Evolutionary conservation across 148 eudicot genomes (phyloP).

Genomic region (Persicaria maculosa): DNA sequence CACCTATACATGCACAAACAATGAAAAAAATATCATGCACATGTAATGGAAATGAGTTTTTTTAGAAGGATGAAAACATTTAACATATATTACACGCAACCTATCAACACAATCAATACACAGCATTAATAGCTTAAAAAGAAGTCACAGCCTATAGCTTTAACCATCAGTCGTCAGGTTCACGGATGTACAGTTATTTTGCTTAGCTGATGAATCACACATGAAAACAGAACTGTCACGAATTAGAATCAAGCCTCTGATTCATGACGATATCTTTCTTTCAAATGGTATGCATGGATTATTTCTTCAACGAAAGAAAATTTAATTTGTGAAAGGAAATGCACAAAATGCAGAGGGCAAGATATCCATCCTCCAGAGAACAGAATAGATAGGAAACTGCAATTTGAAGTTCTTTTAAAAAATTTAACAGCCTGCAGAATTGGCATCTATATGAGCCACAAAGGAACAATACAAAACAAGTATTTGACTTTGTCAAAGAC

Average conservation of each 20-base stretch:
- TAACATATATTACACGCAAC: neutral
- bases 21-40: neutral
- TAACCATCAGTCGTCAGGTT: neutral
- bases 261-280: neutral
- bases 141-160: neutral
- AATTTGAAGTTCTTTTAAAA: neutral
- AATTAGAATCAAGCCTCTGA: neutral
- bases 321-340: neutral
- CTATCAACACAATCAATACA: neutral
- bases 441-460: neutral
- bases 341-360: neutral
- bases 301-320: neutral
- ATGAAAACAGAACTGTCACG: neutral
- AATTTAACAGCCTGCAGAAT: neutral
- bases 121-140: neutral
- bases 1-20: conserved; percentile 34
- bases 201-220: neutral
- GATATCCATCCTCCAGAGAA: neutral
- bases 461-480: neutral
- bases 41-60: neutral
- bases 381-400: neutral
- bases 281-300: neutral
- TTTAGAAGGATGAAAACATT: neutral
- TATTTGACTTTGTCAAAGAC: neutral
- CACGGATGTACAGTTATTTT: neutral